Conservation (phyloP, 2,329 filamentous ascomycete species). For the Botrytis fragariae region DNA sequence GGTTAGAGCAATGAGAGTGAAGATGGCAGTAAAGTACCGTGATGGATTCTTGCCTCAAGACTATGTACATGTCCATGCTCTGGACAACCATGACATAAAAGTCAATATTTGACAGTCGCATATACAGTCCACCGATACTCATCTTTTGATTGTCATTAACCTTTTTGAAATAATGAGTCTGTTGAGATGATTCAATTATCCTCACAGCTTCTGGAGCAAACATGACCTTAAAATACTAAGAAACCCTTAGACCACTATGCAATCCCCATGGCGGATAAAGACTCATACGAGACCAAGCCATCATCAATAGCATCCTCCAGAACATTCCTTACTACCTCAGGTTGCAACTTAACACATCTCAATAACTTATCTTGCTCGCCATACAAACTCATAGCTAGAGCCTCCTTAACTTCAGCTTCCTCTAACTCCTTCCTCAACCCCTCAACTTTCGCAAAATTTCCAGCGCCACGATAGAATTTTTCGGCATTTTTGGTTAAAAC, state of each 20-base stretch:
- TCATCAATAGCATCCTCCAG: conserved; percentile 29
- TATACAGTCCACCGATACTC: neutral
- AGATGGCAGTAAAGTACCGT: too few relatives aligned
- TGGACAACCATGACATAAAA: neutral
- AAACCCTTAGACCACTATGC: neutral
- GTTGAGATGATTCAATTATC: neutral
- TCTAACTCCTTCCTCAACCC: conserved; percentile 44
- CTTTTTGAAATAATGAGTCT: neutral
- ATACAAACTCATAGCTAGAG: conserved; percentile 46
- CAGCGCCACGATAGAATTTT: conserved; percentile 56
- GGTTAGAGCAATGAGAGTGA: too few relatives aligned
- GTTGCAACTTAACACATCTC: conserved; percentile 16
- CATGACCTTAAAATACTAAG: neutral
- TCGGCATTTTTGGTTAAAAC: conserved; percentile 55
- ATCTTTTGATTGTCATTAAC: neutral
- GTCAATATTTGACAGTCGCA: neutral
- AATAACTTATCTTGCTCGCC: conserved; percentile 40
- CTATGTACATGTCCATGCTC: neutral
- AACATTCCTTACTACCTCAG: conserved; percentile 8
- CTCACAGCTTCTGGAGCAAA: neutral
- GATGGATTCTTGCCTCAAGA: too few relatives aligned
- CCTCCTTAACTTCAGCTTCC: conserved; percentile 48
- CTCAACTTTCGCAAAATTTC: conserved; percentile 37
- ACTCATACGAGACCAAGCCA: conserved; percentile 24
- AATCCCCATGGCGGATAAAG: conserved; percentile 23